Evolutionary conservation across 2,329 filamentous ascomycete genomes (phyloP).

Genomic region (Aureobasidium melanogenum): DNA sequence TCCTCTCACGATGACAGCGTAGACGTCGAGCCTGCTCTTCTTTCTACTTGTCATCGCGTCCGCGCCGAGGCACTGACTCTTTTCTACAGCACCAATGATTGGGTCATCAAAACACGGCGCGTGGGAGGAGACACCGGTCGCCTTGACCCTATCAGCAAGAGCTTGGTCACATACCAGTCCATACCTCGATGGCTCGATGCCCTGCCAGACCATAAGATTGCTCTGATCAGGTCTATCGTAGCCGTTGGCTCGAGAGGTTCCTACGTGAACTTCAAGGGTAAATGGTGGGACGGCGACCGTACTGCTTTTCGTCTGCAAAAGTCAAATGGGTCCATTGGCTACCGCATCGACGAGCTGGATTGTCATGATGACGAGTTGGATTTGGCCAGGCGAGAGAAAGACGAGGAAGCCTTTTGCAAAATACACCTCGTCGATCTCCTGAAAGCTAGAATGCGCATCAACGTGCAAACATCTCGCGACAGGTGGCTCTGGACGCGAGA

Average conservation of each 20-base stretch:
- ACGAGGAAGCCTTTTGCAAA: conserved; percentile 8
- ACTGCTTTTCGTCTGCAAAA: conserved; percentile 2
- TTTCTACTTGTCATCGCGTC: conserved; percentile 9
- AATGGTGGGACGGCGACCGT: conserved; percentile 8
- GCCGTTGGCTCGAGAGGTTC: conserved; percentile 6
- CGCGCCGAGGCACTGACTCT: conserved; percentile 7
- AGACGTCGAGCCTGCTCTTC: conserved; percentile 8
- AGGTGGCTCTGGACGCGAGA: conserved; percentile 9
- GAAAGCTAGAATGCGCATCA: conserved; percentile 2
- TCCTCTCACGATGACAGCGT: background rate
- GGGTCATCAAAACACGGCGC: conserved; percentile 9
- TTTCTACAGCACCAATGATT: conserved; percentile 12
- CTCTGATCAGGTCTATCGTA: background rate
- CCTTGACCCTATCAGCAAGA: conserved; percentile 4
- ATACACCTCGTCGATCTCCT: conserved; percentile 8
- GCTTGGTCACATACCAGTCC: conserved; percentile 2
- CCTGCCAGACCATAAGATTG: background rate
- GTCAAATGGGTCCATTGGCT: background rate
- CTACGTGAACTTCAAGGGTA: conserved; percentile 8
- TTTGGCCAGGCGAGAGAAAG: background rate
- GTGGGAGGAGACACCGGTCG: conserved; percentile 1
- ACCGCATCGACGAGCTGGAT: background rate
- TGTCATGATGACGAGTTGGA: background rate
- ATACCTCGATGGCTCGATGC: conserved; percentile 8
- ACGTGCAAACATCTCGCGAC: background rate